Evolutionary conservation across 345 rosid genomes (phyloP), one percentile per base, ranked within the genome.

Genomic region (Populus pruinosa): DNA sequence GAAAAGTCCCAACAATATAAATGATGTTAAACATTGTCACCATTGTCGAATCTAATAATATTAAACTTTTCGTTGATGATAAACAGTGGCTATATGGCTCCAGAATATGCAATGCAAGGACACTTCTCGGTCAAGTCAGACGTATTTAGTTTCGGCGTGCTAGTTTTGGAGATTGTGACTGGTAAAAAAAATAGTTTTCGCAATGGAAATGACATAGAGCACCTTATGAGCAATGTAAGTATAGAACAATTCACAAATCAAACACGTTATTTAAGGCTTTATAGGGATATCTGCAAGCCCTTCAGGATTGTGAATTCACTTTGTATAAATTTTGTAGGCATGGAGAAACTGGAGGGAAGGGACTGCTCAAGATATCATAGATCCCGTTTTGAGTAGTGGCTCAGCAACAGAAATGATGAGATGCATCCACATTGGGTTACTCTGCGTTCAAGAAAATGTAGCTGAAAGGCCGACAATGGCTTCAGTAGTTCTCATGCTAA

Each of bases 271-370:
- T 9, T 41, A 41, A 41, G 11, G 0, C 44, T 10, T 41, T 41
- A 10, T 10, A 41, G 3, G 0, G 44, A 10, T 41, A 41, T 10
- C 11, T 41, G 12, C 12, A 0, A 41, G 44, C 44, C 44, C 0
- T 41, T 41, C 0, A 10, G 2, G 9, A 10, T 2, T 9, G 0
- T 41, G 44, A 41, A 10, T 41, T 41, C 12, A 41, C 13, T 41
- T 38, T 41, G 13, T 17, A 29, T 33, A 20, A 8, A 67, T 65
- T 61, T 59, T 86, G 55, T 67, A 91, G 91, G 87, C 82, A 17
- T 92, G 94, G 94, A 86, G 67, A 69, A 78, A 79, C 50, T 84
- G 92, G 94, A 86, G 77, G 49, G 87, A 87, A 80, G 87, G 84
- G 10, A 55, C 72, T 2, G 50, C 67, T 8, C 5, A 70, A 8